Base-by-base conservation (phyloP, 139 green algal genomes). In the Trebouxia sp. region DNA sequence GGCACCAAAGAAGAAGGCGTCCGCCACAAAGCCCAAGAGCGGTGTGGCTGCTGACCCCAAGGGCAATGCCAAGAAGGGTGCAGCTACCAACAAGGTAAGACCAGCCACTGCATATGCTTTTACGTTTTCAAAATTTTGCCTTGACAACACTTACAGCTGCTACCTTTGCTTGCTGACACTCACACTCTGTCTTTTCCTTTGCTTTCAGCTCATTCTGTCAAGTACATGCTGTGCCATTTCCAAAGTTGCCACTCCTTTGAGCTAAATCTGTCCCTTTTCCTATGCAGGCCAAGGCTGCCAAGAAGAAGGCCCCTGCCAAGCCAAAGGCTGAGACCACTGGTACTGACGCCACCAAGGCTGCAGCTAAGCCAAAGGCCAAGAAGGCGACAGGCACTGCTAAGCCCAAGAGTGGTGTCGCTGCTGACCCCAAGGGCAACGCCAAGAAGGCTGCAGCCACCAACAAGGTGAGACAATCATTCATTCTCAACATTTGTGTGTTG, bases 1-100 rank as follows among this genome's bases (percentile, higher is more conserved):
- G 26, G 48, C 83, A 1, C 17, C 83, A 35, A 82, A 78, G n/a
- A 85, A 85, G 81, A 66, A 66, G 55, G 37, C 35, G 55, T n/a
- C 55, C 37, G 55, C 55, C 37, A 28, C 55, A 17, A 66, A 66
- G 55, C n/a, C 55, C 35, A 66, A 66, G 55, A 28, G 55, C 4
- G 55, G 35, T 9, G 55, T 28, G 35, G n/a, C n/a, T n/a, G n/a
- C n/a, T n/a, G n/a, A n/a, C n/a, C n/a, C 37, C 55, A 66, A 66
- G n/a, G 12, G n/a, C 55, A 66, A 66, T n/a, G n/a, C 55, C 2
- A 66, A 66, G n/a, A 66, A 66, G 55, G n/a, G n/a, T 35, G 37
- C 55, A 66, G n/a, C 55, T 66, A 28, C 55, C 37, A 66, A 66
- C n/a, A 66, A 66, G 55, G 55, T 66, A 66, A 66, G n/a, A n/a